Percentiles rank a stretch among this genome's conserved stretches.
Conservation (phyloP, 1,284 basidiomycete species). For the Leccinum pachyderme region DNA sequence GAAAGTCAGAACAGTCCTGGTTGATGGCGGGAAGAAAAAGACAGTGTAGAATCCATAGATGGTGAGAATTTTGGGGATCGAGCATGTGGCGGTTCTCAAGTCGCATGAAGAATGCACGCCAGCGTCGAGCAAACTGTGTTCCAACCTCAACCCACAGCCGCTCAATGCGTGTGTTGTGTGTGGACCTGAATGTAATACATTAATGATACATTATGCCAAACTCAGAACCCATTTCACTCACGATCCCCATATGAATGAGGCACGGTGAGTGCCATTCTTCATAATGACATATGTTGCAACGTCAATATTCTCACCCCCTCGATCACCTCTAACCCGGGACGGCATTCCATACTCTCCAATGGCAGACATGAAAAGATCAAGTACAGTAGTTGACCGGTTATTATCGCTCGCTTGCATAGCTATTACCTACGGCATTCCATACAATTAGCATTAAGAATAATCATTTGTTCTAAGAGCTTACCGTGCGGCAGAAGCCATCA, state of each 20-base stretch:
- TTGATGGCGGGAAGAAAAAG: conserved; percentile 27
- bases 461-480: not conserved
- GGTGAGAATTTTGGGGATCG: conserved; percentile 13
- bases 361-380: not conserved
- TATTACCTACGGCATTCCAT: conserved; percentile 6
- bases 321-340: not conserved
- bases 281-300: not conserved
- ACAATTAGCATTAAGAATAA: not conserved
- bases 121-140: conserved; percentile 17
- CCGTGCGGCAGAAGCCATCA: conserved; percentile 33
- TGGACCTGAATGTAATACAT: conserved; percentile 1
- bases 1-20: conserved; percentile 23
- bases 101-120: conserved; percentile 30
- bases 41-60: conserved; percentile 33
- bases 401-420: conserved; percentile 27
- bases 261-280: not conserved
- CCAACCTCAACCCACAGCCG: conserved; percentile 40
- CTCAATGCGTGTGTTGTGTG: conserved; percentile 34
- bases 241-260: not conserved
- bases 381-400: conserved; percentile 12
- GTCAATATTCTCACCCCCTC: not conserved
- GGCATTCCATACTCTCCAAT: not conserved
- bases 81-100: conserved; percentile 28
- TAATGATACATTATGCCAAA: not conserved
- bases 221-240: not conserved